Conservation (phyloP, 2,329 filamentous ascomycete genomes). For the Pseudopithomyces chartarum region DNA sequence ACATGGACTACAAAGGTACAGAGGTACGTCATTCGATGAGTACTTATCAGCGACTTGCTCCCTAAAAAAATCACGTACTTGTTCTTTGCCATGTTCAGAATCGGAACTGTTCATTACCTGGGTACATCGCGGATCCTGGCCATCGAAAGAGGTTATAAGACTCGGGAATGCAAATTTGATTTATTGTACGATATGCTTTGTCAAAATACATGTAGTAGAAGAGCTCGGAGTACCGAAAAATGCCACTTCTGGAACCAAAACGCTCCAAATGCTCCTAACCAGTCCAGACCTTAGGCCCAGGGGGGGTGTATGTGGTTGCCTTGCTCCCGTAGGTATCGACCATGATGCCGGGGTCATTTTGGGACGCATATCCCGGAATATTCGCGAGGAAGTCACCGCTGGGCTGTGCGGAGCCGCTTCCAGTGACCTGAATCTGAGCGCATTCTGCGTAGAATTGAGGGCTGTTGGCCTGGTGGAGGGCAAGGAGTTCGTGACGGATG, state of each 20-base stretch:
- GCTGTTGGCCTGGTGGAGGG: constrained; percentile 59
- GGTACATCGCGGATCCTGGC: too few relatives aligned
- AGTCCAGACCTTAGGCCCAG: constrained; percentile 57
- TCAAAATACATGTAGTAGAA: background rate
- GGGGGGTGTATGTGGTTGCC: constrained; percentile 53
- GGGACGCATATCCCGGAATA: constrained; percentile 50
- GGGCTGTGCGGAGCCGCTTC: constrained; percentile 53
- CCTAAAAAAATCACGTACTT: too few relatives aligned
- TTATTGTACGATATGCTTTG: background rate
- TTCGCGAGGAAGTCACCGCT: constrained; percentile 49
- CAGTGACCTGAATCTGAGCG: constrained; percentile 60
- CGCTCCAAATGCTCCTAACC: constrained; percentile 36
- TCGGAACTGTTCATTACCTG: too few relatives aligned
- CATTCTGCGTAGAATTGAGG: constrained; percentile 63
- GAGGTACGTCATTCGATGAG: background rate
- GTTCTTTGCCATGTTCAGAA: too few relatives aligned
- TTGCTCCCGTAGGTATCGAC: constrained; percentile 57
- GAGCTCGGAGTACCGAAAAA: background rate
- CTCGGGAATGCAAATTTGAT: background rate
- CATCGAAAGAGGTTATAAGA: background rate
- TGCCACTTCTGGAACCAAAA: too few relatives aligned
- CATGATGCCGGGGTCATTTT: constrained; percentile 56
- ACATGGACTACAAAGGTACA: background rate
- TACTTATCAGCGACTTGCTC: too few relatives aligned
- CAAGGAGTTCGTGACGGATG: constrained; percentile 61